Evolutionary conservation across 2,329 filamentous ascomycete species (phyloP).

Genomic region (Didymellaceae sp.): DNA sequence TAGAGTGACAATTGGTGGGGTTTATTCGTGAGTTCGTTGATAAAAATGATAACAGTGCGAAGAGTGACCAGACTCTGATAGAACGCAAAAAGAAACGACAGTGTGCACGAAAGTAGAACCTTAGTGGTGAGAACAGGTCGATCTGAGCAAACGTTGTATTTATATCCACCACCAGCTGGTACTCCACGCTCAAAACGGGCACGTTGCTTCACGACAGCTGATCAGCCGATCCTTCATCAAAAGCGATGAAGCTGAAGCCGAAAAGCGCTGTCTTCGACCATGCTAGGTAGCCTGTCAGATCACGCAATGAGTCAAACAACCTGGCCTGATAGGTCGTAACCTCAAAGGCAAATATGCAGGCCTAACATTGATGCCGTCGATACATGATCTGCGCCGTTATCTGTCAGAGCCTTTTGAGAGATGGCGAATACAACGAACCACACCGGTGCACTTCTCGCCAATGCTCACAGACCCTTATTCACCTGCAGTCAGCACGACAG

Average conservation of each 20-base stretch:
- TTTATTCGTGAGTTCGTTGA: background rate
- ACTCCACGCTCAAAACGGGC: too few species aligned
- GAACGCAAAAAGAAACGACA: slow-evolving; percentile 1
- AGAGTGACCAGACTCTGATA: slow-evolving; percentile 17
- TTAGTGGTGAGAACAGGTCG: too few species aligned
- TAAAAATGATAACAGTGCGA: background rate
- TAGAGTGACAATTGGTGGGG: background rate
- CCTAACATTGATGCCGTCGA: background rate
- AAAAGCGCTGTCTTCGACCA: background rate
- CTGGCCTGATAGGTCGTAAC: background rate
- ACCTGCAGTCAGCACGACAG: too few species aligned
- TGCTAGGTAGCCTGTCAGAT: background rate
- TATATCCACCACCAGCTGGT: too few species aligned
- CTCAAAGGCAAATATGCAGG: background rate
- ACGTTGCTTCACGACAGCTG: too few species aligned
- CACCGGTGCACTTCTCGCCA: too few species aligned
- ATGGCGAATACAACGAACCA: slow-evolving; percentile 7
- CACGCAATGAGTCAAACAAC: background rate
- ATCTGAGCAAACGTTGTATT: too few species aligned
- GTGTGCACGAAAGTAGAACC: too few species aligned
- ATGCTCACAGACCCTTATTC: too few species aligned
- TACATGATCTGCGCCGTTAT: slow-evolving; percentile 3
- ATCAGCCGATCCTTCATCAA: too few species aligned
- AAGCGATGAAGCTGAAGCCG: too few species aligned
- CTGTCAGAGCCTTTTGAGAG: slow-evolving; percentile 4